Conservation (phyloP, 768 basidiomycete species). For the Suillus bovinus region DNA sequence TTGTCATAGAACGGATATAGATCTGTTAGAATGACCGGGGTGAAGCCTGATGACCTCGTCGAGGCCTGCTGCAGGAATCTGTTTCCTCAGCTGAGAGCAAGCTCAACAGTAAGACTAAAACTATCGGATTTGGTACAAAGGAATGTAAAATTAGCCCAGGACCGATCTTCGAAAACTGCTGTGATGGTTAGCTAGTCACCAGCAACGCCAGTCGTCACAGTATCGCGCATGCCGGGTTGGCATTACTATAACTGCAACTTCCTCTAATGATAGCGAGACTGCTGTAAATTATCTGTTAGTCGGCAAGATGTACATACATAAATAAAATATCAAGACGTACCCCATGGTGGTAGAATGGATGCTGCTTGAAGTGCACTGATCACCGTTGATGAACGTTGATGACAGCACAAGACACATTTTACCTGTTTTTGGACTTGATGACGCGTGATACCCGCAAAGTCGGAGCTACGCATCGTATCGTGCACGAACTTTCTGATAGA, state of each 20-base stretch:
- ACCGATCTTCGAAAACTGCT: neutral
- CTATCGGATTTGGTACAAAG: neutral
- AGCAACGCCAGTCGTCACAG: neutral
- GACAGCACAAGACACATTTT: too few relatives aligned
- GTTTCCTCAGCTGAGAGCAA: too few relatives aligned
- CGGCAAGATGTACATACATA: neutral
- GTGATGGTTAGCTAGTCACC: neutral
- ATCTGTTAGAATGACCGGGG: too few relatives aligned
- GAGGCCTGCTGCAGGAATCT: too few relatives aligned
- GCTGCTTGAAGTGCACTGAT: too few relatives aligned
- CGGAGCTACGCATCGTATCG: constrained; percentile 77
- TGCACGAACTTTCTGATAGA: constrained; percentile 80
- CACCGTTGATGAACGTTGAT: too few relatives aligned
- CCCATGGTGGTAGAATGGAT: constrained; percentile 23
- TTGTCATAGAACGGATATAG: too few relatives aligned
- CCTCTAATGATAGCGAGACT: neutral
- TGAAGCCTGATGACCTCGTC: too few relatives aligned
- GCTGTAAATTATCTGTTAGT: neutral
- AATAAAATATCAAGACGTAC: constrained; percentile 5
- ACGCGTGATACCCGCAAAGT: too few relatives aligned
- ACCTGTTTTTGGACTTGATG: too few relatives aligned
- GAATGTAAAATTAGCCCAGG: neutral
- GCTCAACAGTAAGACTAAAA: neutral
- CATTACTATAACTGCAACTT: neutral
- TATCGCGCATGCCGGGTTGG: neutral